Base-by-base conservation (phyloP, 441 rosid species). In the Biscutella laevigata region DNA sequence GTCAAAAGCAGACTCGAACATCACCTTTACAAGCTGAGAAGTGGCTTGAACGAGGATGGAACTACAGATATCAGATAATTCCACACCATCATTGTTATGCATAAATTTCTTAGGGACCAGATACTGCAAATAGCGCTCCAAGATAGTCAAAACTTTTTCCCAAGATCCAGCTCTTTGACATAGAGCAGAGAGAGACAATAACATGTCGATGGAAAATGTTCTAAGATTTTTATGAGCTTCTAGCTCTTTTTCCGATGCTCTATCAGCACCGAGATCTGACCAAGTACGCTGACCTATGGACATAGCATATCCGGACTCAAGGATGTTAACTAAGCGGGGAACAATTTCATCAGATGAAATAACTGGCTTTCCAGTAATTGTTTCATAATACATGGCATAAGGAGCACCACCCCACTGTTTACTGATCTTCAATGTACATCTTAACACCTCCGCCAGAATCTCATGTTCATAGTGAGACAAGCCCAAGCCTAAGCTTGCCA, bases 1-100 rank as follows among this genome's bases (percentile, higher is more conserved):
- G 59, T 89, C 91, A 42, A 78, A 58, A 39, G 99, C 82, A 48
- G 88, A 83, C 74, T 89, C 96, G 71, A 89, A 83, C 96, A 89
- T 94, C 50, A 64, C 70, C 76, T 75, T 83, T 9, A 82, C 84
- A 71, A 84, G 77, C 81, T 87, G 99, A 57, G 88, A 75, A 68
- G 86, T 69, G 38, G 97, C 86, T 66, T 83, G 97, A 62, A 86
- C 80, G 66, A 87, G 55, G 57, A 82, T 70, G 59, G 79, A 69
- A 53, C 74, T 57, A 51, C 64, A 68, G 42, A 77, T 66, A 73
- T 73, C 71, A 59, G 68, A 72, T 62, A 75, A 65, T 67, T 63
- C 62, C 61, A 68, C 73, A 59, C 72, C 74, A 64, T 68, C 79
- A 48, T 66, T 38, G 27, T 72, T 70, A 55, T 83, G 80, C 48